Percentiles rank a stretch among this genome's conserved stretches.
Evolutionary conservation across 116 monocot genomes (phyloP).

Genomic region (Cymodocea nodosa): DNA sequence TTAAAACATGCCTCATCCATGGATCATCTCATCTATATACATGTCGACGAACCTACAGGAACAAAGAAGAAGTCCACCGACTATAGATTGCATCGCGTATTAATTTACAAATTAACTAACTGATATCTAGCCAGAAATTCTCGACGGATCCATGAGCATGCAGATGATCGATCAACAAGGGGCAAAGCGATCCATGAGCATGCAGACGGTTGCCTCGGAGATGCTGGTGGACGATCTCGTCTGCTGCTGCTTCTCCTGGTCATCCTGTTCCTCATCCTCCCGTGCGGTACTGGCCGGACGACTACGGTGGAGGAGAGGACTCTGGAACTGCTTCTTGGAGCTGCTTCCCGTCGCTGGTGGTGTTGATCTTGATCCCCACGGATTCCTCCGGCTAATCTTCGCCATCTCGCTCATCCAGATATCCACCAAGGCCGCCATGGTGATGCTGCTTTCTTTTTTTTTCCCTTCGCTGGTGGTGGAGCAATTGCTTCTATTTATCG

Average conservation of each 20-base stretch:
- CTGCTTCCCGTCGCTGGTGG: background rate
- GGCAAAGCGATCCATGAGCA: conserved; percentile 25
- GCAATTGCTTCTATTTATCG: no score
- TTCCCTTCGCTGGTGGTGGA: background rate
- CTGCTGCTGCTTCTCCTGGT: background rate
- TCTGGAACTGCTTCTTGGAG: background rate
- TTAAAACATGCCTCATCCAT: no score
- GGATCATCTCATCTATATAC: no score
- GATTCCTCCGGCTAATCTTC: conserved; percentile 9
- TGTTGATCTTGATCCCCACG: conserved; percentile 1
- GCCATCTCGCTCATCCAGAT: conserved; percentile 21
- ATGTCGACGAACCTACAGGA: no score
- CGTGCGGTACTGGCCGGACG: background rate
- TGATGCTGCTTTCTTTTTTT: background rate
- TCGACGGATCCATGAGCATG: conserved; percentile 14
- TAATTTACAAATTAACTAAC: no score
- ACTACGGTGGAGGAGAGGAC: background rate
- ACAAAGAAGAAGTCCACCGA: no score
- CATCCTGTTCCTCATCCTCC: conserved; percentile 3
- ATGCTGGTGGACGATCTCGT: conserved; percentile 2
- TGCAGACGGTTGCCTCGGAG: conserved; percentile 19
- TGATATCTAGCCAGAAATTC: no score
- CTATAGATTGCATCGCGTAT: no score
- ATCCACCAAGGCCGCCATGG: conserved; percentile 19
- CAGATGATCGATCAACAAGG: conserved; percentile 14